phyloP scores from a whole-genome alignment of 139 green algal genomes.

The Microglena sp. region DNA sequence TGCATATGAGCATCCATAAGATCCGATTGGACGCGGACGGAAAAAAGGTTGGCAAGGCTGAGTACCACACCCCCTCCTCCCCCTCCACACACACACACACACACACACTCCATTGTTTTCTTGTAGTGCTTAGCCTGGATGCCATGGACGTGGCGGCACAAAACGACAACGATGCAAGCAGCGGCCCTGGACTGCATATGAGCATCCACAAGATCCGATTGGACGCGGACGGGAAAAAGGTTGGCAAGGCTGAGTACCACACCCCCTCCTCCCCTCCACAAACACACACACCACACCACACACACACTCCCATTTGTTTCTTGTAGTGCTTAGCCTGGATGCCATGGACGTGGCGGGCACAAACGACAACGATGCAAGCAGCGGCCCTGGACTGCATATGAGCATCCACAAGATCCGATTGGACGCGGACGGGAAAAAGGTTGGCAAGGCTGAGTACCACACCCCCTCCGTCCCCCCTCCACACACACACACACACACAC shows the following conservation, averaged over 20 bases:
- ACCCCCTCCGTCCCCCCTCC: too few species aligned
- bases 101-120: too few species aligned
- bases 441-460: constrained; percentile 48
- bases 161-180: too few species aligned
- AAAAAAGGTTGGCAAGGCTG: constrained; percentile 26
- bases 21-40: constrained; percentile 37
- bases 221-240: constrained; percentile 25
- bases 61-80: constrained; percentile 62
- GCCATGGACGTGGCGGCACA: too few species aligned
- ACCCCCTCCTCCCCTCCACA: too few species aligned
- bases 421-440: constrained; percentile 25
- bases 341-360: constrained; percentile 49
- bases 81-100: too few species aligned
- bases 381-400: too few species aligned
- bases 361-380: constrained; percentile 31
- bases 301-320: too few species aligned
- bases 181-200: too few species aligned
- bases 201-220: constrained; percentile 57
- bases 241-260: constrained; percentile 48
- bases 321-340: constrained; percentile 61
- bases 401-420: constrained; percentile 57
- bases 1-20: constrained; percentile 56
- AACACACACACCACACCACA: too few species aligned
- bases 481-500: too few species aligned
- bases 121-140: too few species aligned